Percentiles rank a stretch among this genome's conserved stretches.
Conservation (phyloP, 768 basidiomycete species). For the Auricularia cornea region DNA sequence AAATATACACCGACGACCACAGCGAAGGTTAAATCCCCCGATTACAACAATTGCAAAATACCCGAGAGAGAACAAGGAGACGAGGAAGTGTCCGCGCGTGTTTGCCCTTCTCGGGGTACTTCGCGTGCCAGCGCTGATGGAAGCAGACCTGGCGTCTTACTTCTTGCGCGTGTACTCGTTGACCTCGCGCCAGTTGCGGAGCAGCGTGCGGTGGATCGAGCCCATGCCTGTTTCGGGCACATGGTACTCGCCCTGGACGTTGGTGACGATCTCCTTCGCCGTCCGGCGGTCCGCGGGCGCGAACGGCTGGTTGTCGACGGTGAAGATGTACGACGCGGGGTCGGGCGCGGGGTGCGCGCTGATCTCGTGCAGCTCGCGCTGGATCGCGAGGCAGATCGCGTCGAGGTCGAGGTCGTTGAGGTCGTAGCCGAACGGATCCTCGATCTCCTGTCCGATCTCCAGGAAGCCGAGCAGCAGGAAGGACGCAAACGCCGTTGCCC, state of each 20-base stretch:
- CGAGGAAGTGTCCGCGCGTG: not conserved
- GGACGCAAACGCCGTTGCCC: constrained; percentile 50
- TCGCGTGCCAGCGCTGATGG: not conserved
- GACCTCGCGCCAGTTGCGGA: constrained; percentile 27
- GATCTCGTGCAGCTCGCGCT: constrained; percentile 63
- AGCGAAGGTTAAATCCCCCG: too few relatives aligned
- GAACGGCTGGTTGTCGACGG: constrained; percentile 58
- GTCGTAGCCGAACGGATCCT: constrained; percentile 33
- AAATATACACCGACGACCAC: too few relatives aligned
- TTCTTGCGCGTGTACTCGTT: constrained; percentile 12
- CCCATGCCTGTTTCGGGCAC: constrained; percentile 19
- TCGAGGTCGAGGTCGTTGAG: constrained; percentile 64
- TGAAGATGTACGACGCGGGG: constrained; percentile 47
- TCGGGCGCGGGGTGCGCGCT: constrained; percentile 54
- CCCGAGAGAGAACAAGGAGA: too few relatives aligned
- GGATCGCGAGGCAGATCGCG: constrained; percentile 56
- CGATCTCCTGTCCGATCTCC: constrained; percentile 62
- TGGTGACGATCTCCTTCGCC: constrained; percentile 43
- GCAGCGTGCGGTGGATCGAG: constrained; percentile 23
- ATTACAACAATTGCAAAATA: too few relatives aligned
- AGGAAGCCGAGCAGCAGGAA: constrained; percentile 61
- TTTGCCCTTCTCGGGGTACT: not conserved
- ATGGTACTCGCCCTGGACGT: constrained; percentile 31
- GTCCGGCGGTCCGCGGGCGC: constrained; percentile 52
- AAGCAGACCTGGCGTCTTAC: not conserved